Conservation (phyloP, 495 filamentous ascomycete species). For the Talaromyces proteolyticus region DNA sequence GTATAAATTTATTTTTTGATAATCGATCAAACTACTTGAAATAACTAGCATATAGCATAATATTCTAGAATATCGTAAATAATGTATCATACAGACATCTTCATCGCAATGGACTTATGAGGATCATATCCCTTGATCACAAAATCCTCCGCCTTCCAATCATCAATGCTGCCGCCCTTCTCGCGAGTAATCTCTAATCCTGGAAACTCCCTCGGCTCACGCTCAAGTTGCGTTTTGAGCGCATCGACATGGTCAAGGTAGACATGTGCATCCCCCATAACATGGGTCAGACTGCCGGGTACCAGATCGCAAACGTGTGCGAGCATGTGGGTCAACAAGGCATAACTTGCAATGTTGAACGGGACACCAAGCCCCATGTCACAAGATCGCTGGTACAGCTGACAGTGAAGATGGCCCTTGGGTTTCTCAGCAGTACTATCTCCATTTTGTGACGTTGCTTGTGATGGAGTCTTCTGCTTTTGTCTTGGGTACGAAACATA, state of each 20-base stretch:
- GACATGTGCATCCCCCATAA: conserved; percentile 95
- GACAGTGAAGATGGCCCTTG: conserved; percentile 69
- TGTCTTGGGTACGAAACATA: conserved; percentile 74
- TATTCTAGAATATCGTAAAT: too few relatives aligned
- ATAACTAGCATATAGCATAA: too few relatives aligned
- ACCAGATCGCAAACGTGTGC: conserved; percentile 78
- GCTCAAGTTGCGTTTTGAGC: conserved; percentile 67
- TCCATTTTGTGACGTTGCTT: conserved; percentile 9
- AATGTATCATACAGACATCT: conserved; percentile 75
- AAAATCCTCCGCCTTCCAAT: conserved; percentile 86
- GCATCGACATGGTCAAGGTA: conserved; percentile 92
- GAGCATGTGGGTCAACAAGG: conserved; percentile 87
- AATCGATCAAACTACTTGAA: too few relatives aligned
- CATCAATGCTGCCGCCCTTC: conserved; percentile 64
- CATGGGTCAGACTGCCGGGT: conserved; percentile 80
- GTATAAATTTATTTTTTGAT: neutral
- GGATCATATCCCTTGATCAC: conserved; percentile 83
- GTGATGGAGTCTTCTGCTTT: too few relatives aligned
- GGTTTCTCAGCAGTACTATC: conserved; percentile 29
- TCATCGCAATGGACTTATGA: conserved; percentile 88
- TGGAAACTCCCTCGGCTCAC: conserved; percentile 80
- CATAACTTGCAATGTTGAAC: conserved; percentile 95
- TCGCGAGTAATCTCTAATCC: conserved; percentile 62
- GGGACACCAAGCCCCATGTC: conserved; percentile 97
- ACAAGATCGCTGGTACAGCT: conserved; percentile 89